Conservation (phyloP, 2,329 filamentous ascomycete species). For the Ophiostoma novo-ulmi region DNA sequence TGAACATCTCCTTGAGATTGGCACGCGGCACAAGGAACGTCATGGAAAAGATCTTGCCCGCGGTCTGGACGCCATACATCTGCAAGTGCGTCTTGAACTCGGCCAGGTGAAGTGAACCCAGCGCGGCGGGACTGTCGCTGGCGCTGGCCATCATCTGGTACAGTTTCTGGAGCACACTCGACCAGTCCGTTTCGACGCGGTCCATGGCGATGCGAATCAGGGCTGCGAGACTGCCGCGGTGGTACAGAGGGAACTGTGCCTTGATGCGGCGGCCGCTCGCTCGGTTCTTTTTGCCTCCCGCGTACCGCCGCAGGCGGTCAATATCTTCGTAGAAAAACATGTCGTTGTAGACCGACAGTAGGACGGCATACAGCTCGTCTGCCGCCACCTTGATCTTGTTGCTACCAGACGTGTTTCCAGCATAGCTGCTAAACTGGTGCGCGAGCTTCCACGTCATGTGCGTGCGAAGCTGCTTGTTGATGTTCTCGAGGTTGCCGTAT, state of each 20-base stretch:
- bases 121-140: constrained; percentile 6
- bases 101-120: not conserved
- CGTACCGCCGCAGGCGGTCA: not conserved
- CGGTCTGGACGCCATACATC: not conserved
- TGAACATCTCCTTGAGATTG: not conserved
- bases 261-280: not conserved
- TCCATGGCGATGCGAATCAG: constrained; percentile 38
- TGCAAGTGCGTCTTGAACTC: constrained; percentile 3
- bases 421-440: constrained; percentile 31
- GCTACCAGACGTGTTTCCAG: not conserved
- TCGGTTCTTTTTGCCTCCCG: not conserved
- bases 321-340: not conserved
- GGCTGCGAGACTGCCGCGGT: constrained; percentile 39
- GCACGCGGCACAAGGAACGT: not conserved
- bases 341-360: not conserved
- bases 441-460: constrained; percentile 37
- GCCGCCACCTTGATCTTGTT: not conserved
- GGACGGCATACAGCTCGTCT: not conserved
- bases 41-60: not conserved
- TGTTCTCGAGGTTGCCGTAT: constrained; percentile 27
- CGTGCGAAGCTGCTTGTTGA: constrained; percentile 27
- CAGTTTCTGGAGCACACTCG: constrained; percentile 27
- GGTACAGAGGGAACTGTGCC: constrained; percentile 31
- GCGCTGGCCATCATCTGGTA: not conserved
- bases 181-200: constrained; percentile 34